Base-by-base conservation (phyloP, 2,329 filamentous ascomycete genomes). In the Diaporthe batatas region DNA sequence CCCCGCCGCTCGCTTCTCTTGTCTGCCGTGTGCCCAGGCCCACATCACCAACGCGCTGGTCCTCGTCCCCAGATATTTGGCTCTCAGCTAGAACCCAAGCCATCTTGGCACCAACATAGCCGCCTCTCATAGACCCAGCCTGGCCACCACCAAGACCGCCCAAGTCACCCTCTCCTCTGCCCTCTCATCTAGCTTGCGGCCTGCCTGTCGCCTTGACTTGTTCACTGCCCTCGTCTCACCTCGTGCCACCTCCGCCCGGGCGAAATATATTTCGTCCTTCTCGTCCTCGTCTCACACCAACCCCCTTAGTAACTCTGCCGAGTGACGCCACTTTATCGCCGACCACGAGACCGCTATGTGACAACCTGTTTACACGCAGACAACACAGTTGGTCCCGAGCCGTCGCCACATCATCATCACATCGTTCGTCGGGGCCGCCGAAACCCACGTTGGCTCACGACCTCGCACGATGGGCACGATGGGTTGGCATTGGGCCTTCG, bases 371-470 rank as follows among this genome's bases (percentile, higher is more conserved):
- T 14, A 11, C 29, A 36, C 29, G 8, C 62, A 65, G 44, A 51
- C 29, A 65, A 36, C 16, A 36, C 34, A 51, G 14, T 65, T 65
- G 62, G 44, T 51, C 42, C 55, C n/a, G 32, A 36, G 39, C 34
- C 42, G 32, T 49, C 29, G 34, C 21, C 21, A 25, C 10, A 59
- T 21, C 69, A 59, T 21, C 69, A 34, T 25, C 36, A 16, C n/a
- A 10, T 49, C 14, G n/a, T 44, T 55, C 23, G 21, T 51, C 23
- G 58, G 10, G 49, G 34, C 75, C 73, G 79, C 78, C 80, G 79
- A 81, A 79, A 79, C 82, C 79, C 80, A 82, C 79, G 81, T 83
- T 79, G 80, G 79, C 82, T 78, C 79, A 74, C 74, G 78, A 75
- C 75, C 75, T 39, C 36, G 36, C 36, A 39, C 11, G 36, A 39